These are phyloP conservation scores for Nematocida homosporus DNA, from an alignment of 371 early-diverging fungal genomes.

Conservation along the genomic window DNA sequence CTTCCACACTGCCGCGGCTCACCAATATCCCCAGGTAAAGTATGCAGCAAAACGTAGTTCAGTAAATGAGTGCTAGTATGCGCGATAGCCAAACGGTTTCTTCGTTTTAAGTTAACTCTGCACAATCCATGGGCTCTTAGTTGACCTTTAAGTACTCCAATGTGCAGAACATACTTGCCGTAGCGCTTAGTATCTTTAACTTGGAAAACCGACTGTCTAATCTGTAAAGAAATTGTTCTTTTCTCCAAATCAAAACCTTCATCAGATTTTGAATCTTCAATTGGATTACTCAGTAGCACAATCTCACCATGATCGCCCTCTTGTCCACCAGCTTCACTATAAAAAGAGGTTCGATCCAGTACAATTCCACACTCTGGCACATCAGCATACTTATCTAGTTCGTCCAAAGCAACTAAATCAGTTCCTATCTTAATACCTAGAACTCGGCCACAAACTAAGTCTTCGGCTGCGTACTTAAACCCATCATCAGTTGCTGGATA, in stretches of 20 bases:
- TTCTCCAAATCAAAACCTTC: not conserved
- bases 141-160: conserved; percentile 70
- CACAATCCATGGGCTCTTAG: conserved; percentile 64
- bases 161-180: conserved; percentile 89
- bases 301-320: conserved; percentile 89
- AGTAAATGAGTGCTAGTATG: conserved; percentile 95
- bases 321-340: conserved; percentile 96
- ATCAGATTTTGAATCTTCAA: conserved; percentile 70
- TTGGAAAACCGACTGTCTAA: conserved; percentile 43
- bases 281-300: conserved; percentile 73
- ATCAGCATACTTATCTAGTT: conserved; percentile 66
- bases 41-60: conserved; percentile 82
- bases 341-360: conserved; percentile 91
- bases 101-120: conserved; percentile 75
- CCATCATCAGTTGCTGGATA: conserved; percentile 69
- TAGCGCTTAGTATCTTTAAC: conserved; percentile 90
- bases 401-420: not conserved
- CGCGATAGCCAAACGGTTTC: conserved; percentile 83
- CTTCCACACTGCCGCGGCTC: conserved; percentile 85
- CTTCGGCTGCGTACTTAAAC: conserved; percentile 26
- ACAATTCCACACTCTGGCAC: conserved; percentile 70
- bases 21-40: conserved; percentile 69
- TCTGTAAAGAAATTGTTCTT: not conserved
- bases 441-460: conserved; percentile 23
- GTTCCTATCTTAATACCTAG: conserved; percentile 20